phyloP scores from a whole-genome alignment of 176 grass and related monocot genomes.

The Olyra latifolia region DNA sequence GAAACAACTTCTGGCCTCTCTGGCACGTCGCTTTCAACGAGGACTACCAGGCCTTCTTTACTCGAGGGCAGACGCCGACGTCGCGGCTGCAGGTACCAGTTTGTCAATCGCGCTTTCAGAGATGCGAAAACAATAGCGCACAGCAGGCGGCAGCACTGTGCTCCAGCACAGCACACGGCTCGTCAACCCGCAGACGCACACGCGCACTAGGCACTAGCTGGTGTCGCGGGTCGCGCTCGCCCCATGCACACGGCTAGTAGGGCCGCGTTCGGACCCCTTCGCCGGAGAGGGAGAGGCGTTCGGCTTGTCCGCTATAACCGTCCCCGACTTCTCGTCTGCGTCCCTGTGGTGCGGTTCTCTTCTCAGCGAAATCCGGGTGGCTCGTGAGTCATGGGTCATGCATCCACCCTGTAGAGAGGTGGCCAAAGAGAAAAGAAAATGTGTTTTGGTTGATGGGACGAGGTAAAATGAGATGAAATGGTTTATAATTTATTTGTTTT shows the following conservation, averaged over 20 bases:
- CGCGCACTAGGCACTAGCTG: conserved; percentile 28
- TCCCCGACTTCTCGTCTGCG: too few species aligned
- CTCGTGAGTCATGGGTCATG: too few species aligned
- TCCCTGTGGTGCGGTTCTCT: not conserved
- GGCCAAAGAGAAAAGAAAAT: too few species aligned
- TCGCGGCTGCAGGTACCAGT: not conserved
- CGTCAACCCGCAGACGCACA: conserved; percentile 11
- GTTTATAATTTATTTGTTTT: too few species aligned
- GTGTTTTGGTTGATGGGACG: too few species aligned
- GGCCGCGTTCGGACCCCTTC: not conserved
- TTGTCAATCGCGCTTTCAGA: not conserved
- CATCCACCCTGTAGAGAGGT: too few species aligned
- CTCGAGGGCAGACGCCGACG: not conserved
- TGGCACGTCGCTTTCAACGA: not conserved
- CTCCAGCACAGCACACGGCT: not conserved
- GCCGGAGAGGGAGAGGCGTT: not conserved
- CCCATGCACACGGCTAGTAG: too few species aligned
- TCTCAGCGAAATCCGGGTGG: not conserved
- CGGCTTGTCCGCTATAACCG: not conserved
- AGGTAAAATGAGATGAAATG: too few species aligned
- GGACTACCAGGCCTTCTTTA: not conserved
- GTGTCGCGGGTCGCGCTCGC: too few species aligned
- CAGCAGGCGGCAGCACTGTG: not conserved
- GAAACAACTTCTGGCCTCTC: not conserved
- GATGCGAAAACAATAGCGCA: not conserved